Evolutionary conservation across 345 rosid species (phyloP).

Genomic region (Camelina sativa): DNA sequence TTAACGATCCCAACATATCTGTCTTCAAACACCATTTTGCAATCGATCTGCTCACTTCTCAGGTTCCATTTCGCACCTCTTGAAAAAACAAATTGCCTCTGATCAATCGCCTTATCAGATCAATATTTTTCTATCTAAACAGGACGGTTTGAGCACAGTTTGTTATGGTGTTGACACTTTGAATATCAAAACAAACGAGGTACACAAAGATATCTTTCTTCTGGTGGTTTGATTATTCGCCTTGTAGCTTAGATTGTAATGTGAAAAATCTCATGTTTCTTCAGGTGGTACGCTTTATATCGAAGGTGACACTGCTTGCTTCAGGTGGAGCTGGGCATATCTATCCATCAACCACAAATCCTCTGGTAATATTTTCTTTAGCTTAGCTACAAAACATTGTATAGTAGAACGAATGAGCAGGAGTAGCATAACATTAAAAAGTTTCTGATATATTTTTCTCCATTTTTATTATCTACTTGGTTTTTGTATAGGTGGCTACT

Average conservation of each 20-base stretch:
- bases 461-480: constrained; percentile 7
- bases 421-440: background rate
- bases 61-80: constrained; percentile 50
- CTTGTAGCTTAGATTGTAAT: constrained; percentile 23
- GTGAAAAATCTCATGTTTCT: constrained; percentile 23
- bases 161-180: constrained; percentile 92
- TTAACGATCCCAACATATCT: constrained; percentile 73
- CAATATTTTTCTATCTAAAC: constrained; percentile 39
- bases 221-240: background rate
- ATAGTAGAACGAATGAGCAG: constrained; percentile 2
- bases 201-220: constrained; percentile 39
- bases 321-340: constrained; percentile 99
- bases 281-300: constrained; percentile 84
- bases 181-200: constrained; percentile 85
- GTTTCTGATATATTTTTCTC: background rate
- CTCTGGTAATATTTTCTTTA: constrained; percentile 57
- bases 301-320: constrained; percentile 93
- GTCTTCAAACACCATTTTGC: constrained; percentile 92
- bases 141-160: constrained; percentile 75
- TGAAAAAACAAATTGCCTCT: background rate
- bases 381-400: constrained; percentile 24
- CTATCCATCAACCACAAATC: constrained; percentile 93
- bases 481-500: constrained; percentile 76
- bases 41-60: constrained; percentile 87
- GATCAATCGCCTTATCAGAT: constrained; percentile 13